phyloP scores from a whole-genome alignment of 306 rosid genomes.

The Sechiopsis laciniata region DNA sequence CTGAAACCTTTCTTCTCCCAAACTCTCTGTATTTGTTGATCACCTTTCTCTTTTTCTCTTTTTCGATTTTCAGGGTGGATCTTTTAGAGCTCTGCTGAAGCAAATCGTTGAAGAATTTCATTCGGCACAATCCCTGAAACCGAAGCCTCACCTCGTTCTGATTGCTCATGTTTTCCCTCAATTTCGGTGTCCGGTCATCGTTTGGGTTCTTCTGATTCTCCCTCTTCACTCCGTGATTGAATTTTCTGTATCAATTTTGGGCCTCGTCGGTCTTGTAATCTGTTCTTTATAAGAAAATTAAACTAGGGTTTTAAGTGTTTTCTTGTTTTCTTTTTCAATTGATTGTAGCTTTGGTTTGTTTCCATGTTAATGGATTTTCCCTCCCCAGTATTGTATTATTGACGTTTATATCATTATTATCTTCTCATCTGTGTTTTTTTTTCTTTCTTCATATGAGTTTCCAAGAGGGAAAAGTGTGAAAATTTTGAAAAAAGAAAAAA shows the following conservation, averaged over 20 bases:
- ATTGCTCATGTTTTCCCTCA: background rate
- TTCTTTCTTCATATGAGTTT: constrained; percentile 17
- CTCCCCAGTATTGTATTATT: constrained; percentile 24
- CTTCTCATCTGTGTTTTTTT: constrained; percentile 11
- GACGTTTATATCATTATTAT: constrained; percentile 19
- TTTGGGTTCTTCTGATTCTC: constrained; percentile 14
- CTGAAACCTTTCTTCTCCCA: constrained; percentile 1
- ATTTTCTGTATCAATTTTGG: constrained; percentile 12
- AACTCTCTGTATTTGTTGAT: background rate
- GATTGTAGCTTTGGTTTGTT: constrained; percentile 21
- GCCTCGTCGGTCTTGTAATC: constrained; percentile 24
- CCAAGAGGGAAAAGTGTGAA: constrained; percentile 1
- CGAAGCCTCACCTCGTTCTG: background rate
- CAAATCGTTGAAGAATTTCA: background rate
- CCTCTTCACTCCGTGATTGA: too few species aligned
- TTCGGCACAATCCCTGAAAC: background rate
- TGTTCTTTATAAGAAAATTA: constrained; percentile 20
- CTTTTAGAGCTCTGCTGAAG: constrained; percentile 5
- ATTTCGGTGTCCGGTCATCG: background rate
- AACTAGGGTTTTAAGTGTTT: constrained; percentile 16
- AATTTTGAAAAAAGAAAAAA: background rate
- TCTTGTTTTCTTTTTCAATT: constrained; percentile 3
- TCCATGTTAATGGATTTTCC: constrained; percentile 23
- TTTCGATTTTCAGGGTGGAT: background rate
- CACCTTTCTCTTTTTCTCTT: background rate